Conservation (phyloP, 768 basidiomycete species). For the Clavaria fumosa region DNA sequence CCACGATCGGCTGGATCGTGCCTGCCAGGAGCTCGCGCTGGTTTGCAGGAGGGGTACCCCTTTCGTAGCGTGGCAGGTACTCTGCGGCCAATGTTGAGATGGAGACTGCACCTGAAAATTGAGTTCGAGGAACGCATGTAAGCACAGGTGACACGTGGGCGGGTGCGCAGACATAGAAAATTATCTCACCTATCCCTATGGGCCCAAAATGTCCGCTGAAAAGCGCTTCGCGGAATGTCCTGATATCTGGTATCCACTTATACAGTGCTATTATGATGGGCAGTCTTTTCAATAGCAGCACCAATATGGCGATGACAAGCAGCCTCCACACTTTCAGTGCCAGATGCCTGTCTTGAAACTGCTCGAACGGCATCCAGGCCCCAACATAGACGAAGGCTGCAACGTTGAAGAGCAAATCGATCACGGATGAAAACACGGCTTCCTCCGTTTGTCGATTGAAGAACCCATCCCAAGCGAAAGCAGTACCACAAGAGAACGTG, state of each 20-base stretch:
- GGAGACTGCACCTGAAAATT: slow-evolving; percentile 62
- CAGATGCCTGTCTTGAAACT: slow-evolving; percentile 49
- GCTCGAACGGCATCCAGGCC: slow-evolving; percentile 90
- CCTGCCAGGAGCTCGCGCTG: slow-evolving; percentile 54
- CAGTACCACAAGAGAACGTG: slow-evolving; percentile 87
- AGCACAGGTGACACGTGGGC: slow-evolving; percentile 13
- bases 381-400: slow-evolving; percentile 94
- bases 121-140: neutral
- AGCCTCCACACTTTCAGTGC: slow-evolving; percentile 75
- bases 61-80: slow-evolving; percentile 29
- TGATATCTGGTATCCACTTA: slow-evolving; percentile 91
- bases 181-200: slow-evolving; percentile 44
- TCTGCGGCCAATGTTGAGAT: slow-evolving; percentile 72
- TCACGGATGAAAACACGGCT: slow-evolving; percentile 88
- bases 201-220: slow-evolving; percentile 96
- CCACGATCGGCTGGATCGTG: slow-evolving; percentile 82
- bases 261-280: slow-evolving; percentile 77
- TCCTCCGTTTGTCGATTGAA: slow-evolving; percentile 91
- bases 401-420: slow-evolving; percentile 91
- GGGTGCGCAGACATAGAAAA: too few relatives aligned
- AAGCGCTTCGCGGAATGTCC: slow-evolving; percentile 83
- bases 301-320: slow-evolving; percentile 63
- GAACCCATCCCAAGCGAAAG: slow-evolving; percentile 95
- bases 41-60: slow-evolving; percentile 31
- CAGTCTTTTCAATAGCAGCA: slow-evolving; percentile 71